Percentiles rank a stretch among this genome's conserved stretches.
phyloP scores from a whole-genome alignment of 495 filamentous ascomycete species.

The Penicilliopsis zonata region DNA sequence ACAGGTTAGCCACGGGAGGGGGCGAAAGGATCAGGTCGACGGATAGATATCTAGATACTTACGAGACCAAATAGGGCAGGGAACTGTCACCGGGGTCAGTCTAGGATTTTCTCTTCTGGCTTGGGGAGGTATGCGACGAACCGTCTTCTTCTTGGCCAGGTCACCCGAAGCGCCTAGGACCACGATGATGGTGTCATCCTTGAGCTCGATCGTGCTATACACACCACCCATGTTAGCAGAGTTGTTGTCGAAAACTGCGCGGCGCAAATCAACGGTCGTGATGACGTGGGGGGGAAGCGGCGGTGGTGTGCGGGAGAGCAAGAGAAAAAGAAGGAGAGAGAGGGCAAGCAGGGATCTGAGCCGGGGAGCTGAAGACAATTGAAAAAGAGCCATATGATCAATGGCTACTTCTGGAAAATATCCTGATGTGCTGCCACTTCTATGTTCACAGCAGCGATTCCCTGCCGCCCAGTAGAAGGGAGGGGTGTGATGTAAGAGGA shows the following conservation, averaged over 20 bases:
- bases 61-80: slow-evolving; percentile 98
- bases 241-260: neutral
- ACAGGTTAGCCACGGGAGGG: slow-evolving; percentile 10
- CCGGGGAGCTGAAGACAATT: no score
- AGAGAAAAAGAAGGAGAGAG: no score
- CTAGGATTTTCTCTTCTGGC: slow-evolving; percentile 8
- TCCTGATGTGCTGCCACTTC: no score
- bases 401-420: no score
- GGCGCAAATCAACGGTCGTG: neutral
- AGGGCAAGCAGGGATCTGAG: no score
- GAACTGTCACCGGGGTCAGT: slow-evolving; percentile 47
- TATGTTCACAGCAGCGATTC: no score
- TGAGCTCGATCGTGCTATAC: slow-evolving; percentile 75
- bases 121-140: slow-evolving; percentile 34
- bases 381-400: no score
- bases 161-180: slow-evolving; percentile 96
- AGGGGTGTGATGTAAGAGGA: slow-evolving; percentile 37
- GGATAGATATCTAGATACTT: slow-evolving; percentile 30
- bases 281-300: neutral
- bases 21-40: slow-evolving; percentile 1
- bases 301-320: no score
- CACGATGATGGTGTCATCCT: slow-evolving; percentile 95
- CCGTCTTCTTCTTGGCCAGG: slow-evolving; percentile 99
- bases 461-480: no score
- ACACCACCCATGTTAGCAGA: slow-evolving; percentile 19